Evolutionary conservation across 345 rosid species (phyloP).

Genomic region (Eucalyptus shirleyi): DNA sequence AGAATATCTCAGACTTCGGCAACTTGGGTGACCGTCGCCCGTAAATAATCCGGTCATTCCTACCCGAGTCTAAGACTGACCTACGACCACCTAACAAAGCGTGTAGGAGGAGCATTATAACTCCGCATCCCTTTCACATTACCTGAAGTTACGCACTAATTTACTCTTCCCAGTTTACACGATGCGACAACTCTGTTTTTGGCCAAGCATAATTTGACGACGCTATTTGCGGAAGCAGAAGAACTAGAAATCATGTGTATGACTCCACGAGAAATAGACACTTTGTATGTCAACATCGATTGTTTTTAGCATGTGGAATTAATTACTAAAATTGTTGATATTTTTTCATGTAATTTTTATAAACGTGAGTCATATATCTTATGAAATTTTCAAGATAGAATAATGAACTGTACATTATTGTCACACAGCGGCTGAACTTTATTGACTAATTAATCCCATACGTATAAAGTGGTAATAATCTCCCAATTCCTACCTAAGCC

Average conservation of each 20-base stretch:
- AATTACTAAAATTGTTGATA: too few species aligned
- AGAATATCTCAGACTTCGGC: background rate
- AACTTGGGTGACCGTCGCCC: background rate
- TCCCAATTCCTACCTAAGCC: background rate
- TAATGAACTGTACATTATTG: background rate
- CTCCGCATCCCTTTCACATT: background rate
- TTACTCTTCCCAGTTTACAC: background rate
- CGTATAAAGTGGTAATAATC: background rate
- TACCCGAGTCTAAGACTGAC: background rate
- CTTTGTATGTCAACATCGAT: background rate
- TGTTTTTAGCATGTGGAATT: background rate
- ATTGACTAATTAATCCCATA: background rate
- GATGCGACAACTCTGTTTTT: background rate
- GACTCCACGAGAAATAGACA: too few species aligned
- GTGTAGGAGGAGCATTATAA: background rate
- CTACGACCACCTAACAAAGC: background rate
- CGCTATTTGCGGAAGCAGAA: too few species aligned
- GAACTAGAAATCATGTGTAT: too few species aligned
- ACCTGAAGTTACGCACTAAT: background rate
- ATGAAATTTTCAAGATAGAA: background rate
- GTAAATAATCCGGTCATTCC: background rate
- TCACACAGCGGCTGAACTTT: background rate
- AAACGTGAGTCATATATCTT: background rate
- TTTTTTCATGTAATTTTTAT: background rate
- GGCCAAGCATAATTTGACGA: too few species aligned